These are phyloP conservation scores for Cubamyces sp. DNA, from an alignment of 768 basidiomycete species.

Conservation along the genomic window DNA sequence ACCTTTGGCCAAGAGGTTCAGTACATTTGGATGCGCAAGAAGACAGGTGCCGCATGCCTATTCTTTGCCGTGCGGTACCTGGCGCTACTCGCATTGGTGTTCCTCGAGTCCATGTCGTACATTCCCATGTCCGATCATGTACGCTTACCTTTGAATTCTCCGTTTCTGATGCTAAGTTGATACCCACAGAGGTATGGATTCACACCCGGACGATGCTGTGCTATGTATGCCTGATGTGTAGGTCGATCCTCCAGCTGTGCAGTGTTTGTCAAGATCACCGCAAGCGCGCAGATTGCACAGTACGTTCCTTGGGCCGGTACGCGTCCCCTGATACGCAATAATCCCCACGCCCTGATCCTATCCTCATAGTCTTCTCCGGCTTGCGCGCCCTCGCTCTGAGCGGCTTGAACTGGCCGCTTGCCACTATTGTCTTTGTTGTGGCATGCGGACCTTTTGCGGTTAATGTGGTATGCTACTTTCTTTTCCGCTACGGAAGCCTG, in stretches of 20 bases:
- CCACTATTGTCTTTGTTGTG: neutral
- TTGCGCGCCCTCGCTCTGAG: conserved; percentile 5
- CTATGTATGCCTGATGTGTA: neutral
- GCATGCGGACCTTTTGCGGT: neutral
- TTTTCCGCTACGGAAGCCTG: neutral
- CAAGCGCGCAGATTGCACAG: neutral
- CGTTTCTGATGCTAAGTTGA: neutral
- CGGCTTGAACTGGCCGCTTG: neutral
- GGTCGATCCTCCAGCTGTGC: too few relatives aligned
- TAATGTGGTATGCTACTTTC: neutral
- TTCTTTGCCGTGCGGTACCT: conserved; percentile 7
- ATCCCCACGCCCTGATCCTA: too few relatives aligned
- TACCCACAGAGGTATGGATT: neutral
- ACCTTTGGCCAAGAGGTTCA: conserved; percentile 5
- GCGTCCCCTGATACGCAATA: neutral
- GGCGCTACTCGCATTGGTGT: neutral
- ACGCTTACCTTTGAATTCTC: neutral
- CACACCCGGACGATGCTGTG: neutral
- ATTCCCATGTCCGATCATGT: neutral
- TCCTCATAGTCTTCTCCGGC: conserved; percentile 4
- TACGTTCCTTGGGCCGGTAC: neutral
- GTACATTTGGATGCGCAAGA: conserved; percentile 1
- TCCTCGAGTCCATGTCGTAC: neutral
- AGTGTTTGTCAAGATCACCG: too few relatives aligned
- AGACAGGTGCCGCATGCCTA: neutral